A percentile compares a stretch with the other conserved stretches of the same genome.
Evolutionary conservation across 495 filamentous ascomycete genomes (phyloP).

Genomic region (Penicillium salamii): DNA sequence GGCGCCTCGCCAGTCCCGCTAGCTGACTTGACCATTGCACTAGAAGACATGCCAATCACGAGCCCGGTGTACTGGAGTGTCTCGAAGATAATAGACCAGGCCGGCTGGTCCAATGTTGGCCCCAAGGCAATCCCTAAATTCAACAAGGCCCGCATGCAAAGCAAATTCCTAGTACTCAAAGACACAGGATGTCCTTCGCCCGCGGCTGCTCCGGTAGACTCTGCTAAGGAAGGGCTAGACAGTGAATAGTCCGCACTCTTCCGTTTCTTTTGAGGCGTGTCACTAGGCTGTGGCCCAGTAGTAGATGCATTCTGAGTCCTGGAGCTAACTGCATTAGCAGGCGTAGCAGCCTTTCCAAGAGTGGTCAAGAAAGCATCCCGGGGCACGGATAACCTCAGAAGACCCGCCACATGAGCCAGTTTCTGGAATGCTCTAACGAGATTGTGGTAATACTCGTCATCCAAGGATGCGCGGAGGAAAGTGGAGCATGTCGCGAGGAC

Average conservation of each 20-base stretch:
- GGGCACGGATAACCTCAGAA: conserved; percentile 78
- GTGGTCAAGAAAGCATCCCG: conserved; percentile 94
- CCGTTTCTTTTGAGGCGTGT: conserved; percentile 39
- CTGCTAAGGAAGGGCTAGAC: conserved; percentile 16
- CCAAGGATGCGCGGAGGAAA: conserved; percentile 85
- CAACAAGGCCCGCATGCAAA: conserved; percentile 84
- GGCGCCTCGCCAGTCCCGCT: conserved; percentile 28
- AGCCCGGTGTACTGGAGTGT: conserved; percentile 89
- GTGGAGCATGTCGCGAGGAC: conserved; percentile 91
- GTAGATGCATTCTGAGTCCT: conserved; percentile 33
- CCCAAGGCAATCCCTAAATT: conserved; percentile 95
- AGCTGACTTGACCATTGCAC: conserved; percentile 29
- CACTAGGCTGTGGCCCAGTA: conserved; percentile 19
- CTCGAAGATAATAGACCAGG: conserved; percentile 89
- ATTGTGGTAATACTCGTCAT: conserved; percentile 91
- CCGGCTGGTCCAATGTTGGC: conserved; percentile 70
- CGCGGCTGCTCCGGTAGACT: conserved; percentile 16
- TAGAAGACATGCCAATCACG: conserved; percentile 62
- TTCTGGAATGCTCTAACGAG: conserved; percentile 95
- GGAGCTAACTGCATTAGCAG: conserved; percentile 56
- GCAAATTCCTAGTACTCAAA: conserved; percentile 81
- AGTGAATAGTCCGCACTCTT: conserved; percentile 25
- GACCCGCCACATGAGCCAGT: conserved; percentile 89
- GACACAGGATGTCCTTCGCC: conserved; percentile 38
- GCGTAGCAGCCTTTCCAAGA: conserved; percentile 86